Conservation (phyloP, 2,329 filamentous ascomycete species). For the Elsinoe necatrix region DNA sequence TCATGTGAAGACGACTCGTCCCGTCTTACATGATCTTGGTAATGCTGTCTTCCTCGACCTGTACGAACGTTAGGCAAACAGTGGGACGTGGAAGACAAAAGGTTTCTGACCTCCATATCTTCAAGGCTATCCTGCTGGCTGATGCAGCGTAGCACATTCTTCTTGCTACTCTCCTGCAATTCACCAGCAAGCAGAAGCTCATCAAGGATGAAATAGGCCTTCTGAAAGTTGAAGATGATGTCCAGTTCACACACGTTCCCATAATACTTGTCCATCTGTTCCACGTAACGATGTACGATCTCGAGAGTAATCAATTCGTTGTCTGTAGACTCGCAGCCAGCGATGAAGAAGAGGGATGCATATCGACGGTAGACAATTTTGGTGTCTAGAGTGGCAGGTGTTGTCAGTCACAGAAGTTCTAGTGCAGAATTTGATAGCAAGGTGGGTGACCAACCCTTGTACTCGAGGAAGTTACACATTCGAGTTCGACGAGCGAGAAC, state of each 20-base stretch:
- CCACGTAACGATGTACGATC: constrained; percentile 97
- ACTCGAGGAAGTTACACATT: constrained; percentile 99
- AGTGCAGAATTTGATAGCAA: constrained; percentile 14
- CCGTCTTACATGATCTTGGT: constrained; percentile 51
- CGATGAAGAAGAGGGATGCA: constrained; percentile 98
- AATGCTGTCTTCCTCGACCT: constrained; percentile 35
- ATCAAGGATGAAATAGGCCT: constrained; percentile 98
- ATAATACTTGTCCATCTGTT: constrained; percentile 99
- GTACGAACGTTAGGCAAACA: constrained; percentile 13
- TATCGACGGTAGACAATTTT: constrained; percentile 99
- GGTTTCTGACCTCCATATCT: constrained; percentile 85
- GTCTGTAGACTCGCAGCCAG: constrained; percentile 91
- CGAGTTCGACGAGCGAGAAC: constrained; percentile 90
- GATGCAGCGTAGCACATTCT: constrained; percentile 94
- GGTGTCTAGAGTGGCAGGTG: constrained; percentile 55
- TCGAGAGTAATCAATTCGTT: constrained; percentile 98
- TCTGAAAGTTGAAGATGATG: constrained; percentile 99
- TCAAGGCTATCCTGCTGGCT: constrained; percentile 95
- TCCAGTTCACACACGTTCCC: constrained; percentile 99
- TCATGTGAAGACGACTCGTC: not conserved
- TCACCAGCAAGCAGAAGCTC: constrained; percentile 92
- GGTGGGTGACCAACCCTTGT: constrained; percentile 63
- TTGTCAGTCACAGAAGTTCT: constrained; percentile 16
- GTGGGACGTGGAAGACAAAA: not conserved
- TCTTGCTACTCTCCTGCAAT: constrained; percentile 98